Evolutionary conservation across 2,329 filamentous ascomycete species (phyloP).

Genomic region (Thelonectria blattea): DNA sequence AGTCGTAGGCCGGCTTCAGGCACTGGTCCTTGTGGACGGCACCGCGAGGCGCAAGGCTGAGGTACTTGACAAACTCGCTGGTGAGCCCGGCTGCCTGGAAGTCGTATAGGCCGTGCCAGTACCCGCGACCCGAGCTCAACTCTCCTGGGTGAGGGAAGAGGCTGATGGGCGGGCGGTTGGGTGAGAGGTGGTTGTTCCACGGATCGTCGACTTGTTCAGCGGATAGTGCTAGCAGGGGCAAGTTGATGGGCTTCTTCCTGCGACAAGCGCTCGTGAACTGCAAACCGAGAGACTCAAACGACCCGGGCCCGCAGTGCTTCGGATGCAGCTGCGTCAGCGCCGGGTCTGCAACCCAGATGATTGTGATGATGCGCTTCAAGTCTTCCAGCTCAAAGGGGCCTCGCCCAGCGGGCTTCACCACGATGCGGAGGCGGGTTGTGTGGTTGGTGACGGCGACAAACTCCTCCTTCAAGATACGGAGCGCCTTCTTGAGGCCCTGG

Average conservation of each 20-base stretch:
- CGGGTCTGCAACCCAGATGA: slow-evolving; percentile 28
- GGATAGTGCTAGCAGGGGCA: slow-evolving; percentile 14
- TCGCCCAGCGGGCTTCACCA: background rate
- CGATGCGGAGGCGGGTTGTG: slow-evolving; percentile 19
- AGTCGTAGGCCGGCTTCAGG: slow-evolving; percentile 22
- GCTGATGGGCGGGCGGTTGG: slow-evolving; percentile 15
- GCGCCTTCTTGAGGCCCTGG: background rate
- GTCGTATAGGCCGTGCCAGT: background rate
- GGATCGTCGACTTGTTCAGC: slow-evolving; percentile 21
- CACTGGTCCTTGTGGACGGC: background rate
- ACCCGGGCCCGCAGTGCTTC: slow-evolving; percentile 26
- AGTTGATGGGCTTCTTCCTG: background rate
- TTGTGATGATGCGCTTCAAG: slow-evolving; percentile 16
- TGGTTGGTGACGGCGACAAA: slow-evolving; percentile 21
- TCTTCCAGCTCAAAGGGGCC: slow-evolving; percentile 1
- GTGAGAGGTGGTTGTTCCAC: slow-evolving; percentile 27
- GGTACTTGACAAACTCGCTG: slow-evolving; percentile 11
- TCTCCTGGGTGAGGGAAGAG: slow-evolving; percentile 22
- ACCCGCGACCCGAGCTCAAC: slow-evolving; percentile 7
- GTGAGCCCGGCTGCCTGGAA: slow-evolving; percentile 4
- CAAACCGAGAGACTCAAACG: slow-evolving; percentile 25
- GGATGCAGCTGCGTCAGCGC: slow-evolving; percentile 22
- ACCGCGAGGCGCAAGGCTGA: slow-evolving; percentile 7
- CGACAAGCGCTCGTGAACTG: slow-evolving; percentile 25
- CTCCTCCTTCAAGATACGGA: slow-evolving; percentile 10